phyloP scores from a whole-genome alignment of 805 yeast species.

The Debaryomyces tyrocola region DNA sequence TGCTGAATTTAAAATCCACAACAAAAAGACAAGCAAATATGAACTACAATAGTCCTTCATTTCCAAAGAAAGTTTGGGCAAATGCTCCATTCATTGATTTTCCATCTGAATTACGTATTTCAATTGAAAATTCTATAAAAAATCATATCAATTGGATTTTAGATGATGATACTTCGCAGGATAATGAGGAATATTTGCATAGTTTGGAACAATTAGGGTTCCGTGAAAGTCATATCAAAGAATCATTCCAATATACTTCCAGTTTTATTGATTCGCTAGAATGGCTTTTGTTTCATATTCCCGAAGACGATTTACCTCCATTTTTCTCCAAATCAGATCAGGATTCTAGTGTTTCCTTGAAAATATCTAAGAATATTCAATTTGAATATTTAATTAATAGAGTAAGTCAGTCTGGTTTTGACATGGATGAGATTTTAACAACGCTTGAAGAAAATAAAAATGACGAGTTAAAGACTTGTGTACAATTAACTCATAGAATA shows the following conservation, averaged over 20 bases:
- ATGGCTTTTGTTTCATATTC: conserved; percentile 84
- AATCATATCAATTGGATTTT: conserved; percentile 52
- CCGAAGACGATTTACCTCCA: conserved; percentile 88
- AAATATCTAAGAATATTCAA: conserved; percentile 52
- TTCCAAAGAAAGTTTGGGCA: conserved; percentile 67
- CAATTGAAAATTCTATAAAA: conserved; percentile 62
- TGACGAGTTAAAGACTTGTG: conserved; percentile 53
- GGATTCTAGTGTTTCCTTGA: conserved; percentile 60
- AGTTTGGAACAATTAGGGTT: conserved; percentile 54
- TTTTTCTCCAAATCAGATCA: conserved; percentile 56
- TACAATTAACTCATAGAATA: conserved; percentile 44
- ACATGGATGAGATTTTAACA: conserved; percentile 59
- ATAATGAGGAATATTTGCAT: background rate
- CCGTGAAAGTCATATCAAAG: conserved; percentile 64
- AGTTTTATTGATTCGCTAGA: conserved; percentile 56
- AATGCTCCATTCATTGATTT: conserved; percentile 68
- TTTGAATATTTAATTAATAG: conserved; percentile 59
- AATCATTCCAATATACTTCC: conserved; percentile 61
- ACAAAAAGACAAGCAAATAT: conserved; percentile 7
- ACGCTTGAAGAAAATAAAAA: conserved; percentile 41
- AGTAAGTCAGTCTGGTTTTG: conserved; percentile 67
- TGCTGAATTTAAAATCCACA: conserved; percentile 7
- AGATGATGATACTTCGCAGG: conserved; percentile 15
- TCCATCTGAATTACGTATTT: conserved; percentile 58
- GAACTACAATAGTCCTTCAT: conserved; percentile 16